These are phyloP conservation scores for Nevesoporus exiguus DNA, from an alignment of 768 basidiomycete genomes.

Conservation along the genomic window DNA sequence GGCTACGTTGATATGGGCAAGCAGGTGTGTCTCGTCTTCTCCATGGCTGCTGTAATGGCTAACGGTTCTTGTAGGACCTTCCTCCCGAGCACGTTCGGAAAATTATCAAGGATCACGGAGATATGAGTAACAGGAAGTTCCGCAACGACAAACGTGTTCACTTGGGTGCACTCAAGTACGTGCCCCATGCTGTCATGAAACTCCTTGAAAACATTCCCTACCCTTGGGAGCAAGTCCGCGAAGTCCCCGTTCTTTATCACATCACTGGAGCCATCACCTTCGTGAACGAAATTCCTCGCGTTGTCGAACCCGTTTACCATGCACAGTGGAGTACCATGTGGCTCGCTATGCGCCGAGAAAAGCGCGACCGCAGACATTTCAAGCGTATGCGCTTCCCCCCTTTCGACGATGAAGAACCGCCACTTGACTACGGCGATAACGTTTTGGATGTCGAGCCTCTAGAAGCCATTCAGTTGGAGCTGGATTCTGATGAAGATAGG, in stretches of 20 bases:
- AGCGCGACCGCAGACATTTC: constrained; percentile 97
- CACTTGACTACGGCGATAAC: constrained; percentile 98
- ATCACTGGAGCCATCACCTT: constrained; percentile 99
- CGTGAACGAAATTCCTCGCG: constrained; percentile 95
- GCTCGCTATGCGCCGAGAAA: constrained; percentile 98
- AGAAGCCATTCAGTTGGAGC: constrained; percentile 94
- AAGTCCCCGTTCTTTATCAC: constrained; percentile 97
- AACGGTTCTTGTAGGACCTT: constrained; percentile 57
- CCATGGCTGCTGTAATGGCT: not conserved
- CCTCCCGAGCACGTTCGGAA: constrained; percentile 98
- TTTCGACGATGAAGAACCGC: constrained; percentile 99
- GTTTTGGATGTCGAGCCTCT: constrained; percentile 96
- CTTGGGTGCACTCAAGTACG: constrained; percentile 96
- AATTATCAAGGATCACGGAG: constrained; percentile 99
- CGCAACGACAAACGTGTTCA: constrained; percentile 99
- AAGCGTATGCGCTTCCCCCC: constrained; percentile 99
- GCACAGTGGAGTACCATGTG: constrained; percentile 99
- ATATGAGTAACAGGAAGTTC: constrained; percentile 99
- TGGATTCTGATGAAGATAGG: constrained; percentile 87
- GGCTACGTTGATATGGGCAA: constrained; percentile 92
- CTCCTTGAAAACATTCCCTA: constrained; percentile 96
- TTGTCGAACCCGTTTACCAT: constrained; percentile 97
- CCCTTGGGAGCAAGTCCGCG: constrained; percentile 99
- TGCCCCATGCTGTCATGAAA: constrained; percentile 99
- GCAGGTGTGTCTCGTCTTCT: constrained; percentile 53